These are phyloP conservation scores for Hysterangium stoloniferum DNA, from an alignment of 768 basidiomycete species.

Conservation along the genomic window DNA sequence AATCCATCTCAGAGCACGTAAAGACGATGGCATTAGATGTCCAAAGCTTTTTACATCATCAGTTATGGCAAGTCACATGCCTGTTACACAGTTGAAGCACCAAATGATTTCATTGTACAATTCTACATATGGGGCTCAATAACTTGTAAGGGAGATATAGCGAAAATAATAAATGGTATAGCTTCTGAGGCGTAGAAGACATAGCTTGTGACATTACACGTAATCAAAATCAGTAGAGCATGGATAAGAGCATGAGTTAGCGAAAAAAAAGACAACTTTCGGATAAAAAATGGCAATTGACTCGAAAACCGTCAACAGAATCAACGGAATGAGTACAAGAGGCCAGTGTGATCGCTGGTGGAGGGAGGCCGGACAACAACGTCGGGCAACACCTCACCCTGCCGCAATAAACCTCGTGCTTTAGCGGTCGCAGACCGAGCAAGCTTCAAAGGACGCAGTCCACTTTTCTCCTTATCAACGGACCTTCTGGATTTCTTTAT, in stretches of 20 bases:
- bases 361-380: slow-evolving; percentile 60
- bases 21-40: too few relatives aligned
- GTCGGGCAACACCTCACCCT: slow-evolving; percentile 48
- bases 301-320: background rate
- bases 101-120: too few relatives aligned
- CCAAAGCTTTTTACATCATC: too few relatives aligned
- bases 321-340: slow-evolving; percentile 37
- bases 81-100: too few relatives aligned
- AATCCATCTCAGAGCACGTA: too few relatives aligned
- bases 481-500: slow-evolving; percentile 44
- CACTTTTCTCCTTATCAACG: slow-evolving; percentile 29
- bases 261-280: background rate
- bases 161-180: too few relatives aligned
- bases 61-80: too few relatives aligned
- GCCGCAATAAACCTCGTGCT: slow-evolving; percentile 48
- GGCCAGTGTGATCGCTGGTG: slow-evolving; percentile 35
- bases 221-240: background rate
- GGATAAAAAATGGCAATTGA: slow-evolving; percentile 1
- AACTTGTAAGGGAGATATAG: too few relatives aligned
- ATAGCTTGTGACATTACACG: background rate
- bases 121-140: too few relatives aligned
- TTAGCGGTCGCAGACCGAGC: slow-evolving; percentile 56
- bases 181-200: background rate
- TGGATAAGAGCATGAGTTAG: background rate
- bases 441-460: slow-evolving; percentile 41